These are phyloP conservation scores for Ramalina intermedia DNA, from an alignment of 495 filamentous ascomycete species.

Conservation along the genomic window DNA sequence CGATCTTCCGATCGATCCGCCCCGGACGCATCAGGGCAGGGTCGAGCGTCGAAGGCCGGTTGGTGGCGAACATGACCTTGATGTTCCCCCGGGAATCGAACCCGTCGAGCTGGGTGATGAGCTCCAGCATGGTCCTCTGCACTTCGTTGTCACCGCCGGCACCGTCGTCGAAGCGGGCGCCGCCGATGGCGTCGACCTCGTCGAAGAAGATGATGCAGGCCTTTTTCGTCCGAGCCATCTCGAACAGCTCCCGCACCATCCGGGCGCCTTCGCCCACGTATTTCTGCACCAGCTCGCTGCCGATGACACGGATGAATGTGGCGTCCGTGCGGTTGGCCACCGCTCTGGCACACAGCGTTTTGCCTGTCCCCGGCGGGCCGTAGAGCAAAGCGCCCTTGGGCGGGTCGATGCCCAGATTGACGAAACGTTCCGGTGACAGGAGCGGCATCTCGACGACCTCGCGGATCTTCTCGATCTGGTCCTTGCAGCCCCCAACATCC, in stretches of 20 bases:
- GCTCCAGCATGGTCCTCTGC: constrained; percentile 96
- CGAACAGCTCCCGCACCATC: constrained; percentile 97
- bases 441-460: constrained; percentile 98
- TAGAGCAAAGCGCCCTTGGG: constrained; percentile 96
- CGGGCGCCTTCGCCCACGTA: constrained; percentile 95
- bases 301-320: constrained; percentile 97
- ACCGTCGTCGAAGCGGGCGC: constrained; percentile 96
- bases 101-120: constrained; percentile 95
- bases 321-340: constrained; percentile 96
- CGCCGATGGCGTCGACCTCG: constrained; percentile 95
- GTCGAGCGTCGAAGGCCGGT: constrained; percentile 88
- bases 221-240: constrained; percentile 99
- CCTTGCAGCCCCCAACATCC: constrained; percentile 97
- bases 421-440: constrained; percentile 90
- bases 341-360: constrained; percentile 92
- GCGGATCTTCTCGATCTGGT: constrained; percentile 96
- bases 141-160: constrained; percentile 98
- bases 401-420: constrained; percentile 93
- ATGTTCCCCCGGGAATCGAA: constrained; percentile 97
- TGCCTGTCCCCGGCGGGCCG: constrained; percentile 92
- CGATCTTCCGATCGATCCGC: constrained; percentile 96
- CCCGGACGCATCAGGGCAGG: constrained; percentile 94
- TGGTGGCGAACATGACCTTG: constrained; percentile 99
- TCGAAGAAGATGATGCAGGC: constrained; percentile 99
- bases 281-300: constrained; percentile 93